Base-by-base conservation (phyloP, 345 rosid species). In the Stellera chamaejasme region DNA sequence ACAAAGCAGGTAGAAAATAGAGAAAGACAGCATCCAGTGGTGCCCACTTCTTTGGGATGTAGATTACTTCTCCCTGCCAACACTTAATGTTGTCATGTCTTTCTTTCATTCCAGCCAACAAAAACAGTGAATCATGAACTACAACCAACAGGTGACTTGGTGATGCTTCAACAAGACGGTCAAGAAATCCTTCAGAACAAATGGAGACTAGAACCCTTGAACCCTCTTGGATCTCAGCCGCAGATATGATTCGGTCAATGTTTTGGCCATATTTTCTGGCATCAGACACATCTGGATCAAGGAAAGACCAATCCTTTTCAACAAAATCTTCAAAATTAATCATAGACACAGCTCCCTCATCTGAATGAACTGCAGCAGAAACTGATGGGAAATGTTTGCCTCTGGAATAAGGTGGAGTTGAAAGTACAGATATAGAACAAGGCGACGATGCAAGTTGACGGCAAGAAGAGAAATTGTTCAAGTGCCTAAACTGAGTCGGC, bases 241-340 rank as follows among this genome's bases (percentile, higher is more conserved):
- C 77, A 13, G 87, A 77, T 54, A 83, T 64, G 60, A 92, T 81
- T 45, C 55, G 75, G 28, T 71, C 78, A 6, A 82, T 59, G 49
- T 82, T 84, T 55, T 66, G 62, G 6, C 54, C 63, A 51, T 66
- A 67, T 47, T 79, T 74, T 52, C 59, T 54, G 14, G 78, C 62
- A 28, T 72, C 71, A 9, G 58, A 60, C 48, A 77, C 84, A 70
- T 81, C 82, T 2, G 75, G 67, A 69, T 88, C 94, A 25, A 90
- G 88, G 81, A 87, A 84, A 4, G 97, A 90, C 90, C 93, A 90
- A 68, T 90, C 95, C 72, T 90, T 84, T 69, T 88, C 95, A 48
- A 58, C 8, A 43, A 86, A 75, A 58, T 88, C 98, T 64, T 84
- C 79, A 39, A 77, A 73, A 41, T 54, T 66, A 41, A 77, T 59